These are phyloP conservation scores for Jatropha curcas DNA, from an alignment of 345 rosid genomes.

Conservation along the genomic window DNA sequence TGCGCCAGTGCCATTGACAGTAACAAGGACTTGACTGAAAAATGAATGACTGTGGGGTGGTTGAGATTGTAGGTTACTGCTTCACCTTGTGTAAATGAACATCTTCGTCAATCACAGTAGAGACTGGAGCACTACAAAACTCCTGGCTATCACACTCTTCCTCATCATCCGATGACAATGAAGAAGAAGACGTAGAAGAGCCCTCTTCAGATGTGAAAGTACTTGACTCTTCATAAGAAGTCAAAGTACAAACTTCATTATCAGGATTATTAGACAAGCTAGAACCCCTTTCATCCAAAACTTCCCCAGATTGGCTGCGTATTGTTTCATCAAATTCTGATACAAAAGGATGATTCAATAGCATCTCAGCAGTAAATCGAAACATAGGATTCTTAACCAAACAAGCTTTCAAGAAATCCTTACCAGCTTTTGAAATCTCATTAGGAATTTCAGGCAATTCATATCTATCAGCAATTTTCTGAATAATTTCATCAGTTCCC, in stretches of 20 bases:
- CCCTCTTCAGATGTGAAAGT: conserved; percentile 14
- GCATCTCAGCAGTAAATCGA: conserved; percentile 82
- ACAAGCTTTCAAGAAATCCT: conserved; percentile 64
- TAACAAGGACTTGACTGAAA: no score
- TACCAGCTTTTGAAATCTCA: conserved; percentile 61
- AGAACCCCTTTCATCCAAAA: neutral
- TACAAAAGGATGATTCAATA: conserved; percentile 65
- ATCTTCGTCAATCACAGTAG: neutral
- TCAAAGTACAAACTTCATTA: conserved; percentile 6
- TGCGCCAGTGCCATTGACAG: no score
- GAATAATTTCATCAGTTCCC: conserved; percentile 43
- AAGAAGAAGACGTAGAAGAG: conserved; percentile 15
- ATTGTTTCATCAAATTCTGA: conserved; percentile 27
- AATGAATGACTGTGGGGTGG: conserved; percentile 2
- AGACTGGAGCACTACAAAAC: neutral
- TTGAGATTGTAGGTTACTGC: neutral
- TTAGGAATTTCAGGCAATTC: conserved; percentile 61
- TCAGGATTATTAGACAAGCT: neutral
- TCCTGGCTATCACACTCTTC: neutral
- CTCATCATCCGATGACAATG: neutral
- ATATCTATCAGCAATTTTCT: conserved; percentile 54
- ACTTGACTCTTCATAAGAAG: conserved; percentile 1
- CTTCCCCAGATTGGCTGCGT: conserved; percentile 2
- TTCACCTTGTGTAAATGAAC: neutral
- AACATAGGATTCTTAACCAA: conserved; percentile 53